Evolutionary conservation across 345 rosid species (phyloP), one percentile per base, ranked within the genome.

Genomic region (Populus ilicifolia): DNA sequence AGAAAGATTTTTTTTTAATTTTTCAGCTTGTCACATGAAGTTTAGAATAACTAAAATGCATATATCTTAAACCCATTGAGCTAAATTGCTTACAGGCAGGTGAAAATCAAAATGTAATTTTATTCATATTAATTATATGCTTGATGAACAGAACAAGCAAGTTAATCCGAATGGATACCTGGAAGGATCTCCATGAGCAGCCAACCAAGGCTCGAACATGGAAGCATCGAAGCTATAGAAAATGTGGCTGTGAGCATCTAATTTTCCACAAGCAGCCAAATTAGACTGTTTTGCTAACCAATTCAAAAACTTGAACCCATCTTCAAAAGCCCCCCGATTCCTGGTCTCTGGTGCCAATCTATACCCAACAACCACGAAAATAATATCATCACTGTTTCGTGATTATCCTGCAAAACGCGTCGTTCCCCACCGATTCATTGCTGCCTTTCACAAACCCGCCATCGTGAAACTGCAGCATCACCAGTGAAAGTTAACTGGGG

Each of bases 381-480:
- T 86, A 74, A 91, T 93, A 43, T 93, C 99, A 75, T 33, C 94
- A 93, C 54, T 87, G 82, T 75, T 90, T 93, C 12, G 93, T 88
- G 80, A 92, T 89, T 83, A 93, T 82, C 77, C 91, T 81, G 72
- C 98, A 96, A 59, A 93, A 96, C 59, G 69, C 78, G 87, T 91
- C 99, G 78, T 93, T 96, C 6, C 94, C 94, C 63, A 88, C 96
- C 21, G 99, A 95, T 71, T 93, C 98, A 52, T 89, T 90, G 72
- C 97, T 90, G 69, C 99, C 97, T 70, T 96, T 93, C 52, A 96
- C 96, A 97, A 97, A 93, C 11, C 98, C 97, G 1, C 98, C 99
- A 35, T 97, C 98, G 36, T 96, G 97, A 33, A 93, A 96, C 88
- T 96, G 98, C 86, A 96, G 54, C 86, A 93, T 86, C 43, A 96